Percentiles rank a stretch among this genome's conserved stretches.
Conservation (phyloP, 1,284 basidiomycete species). For the Leccinum holopus region DNA sequence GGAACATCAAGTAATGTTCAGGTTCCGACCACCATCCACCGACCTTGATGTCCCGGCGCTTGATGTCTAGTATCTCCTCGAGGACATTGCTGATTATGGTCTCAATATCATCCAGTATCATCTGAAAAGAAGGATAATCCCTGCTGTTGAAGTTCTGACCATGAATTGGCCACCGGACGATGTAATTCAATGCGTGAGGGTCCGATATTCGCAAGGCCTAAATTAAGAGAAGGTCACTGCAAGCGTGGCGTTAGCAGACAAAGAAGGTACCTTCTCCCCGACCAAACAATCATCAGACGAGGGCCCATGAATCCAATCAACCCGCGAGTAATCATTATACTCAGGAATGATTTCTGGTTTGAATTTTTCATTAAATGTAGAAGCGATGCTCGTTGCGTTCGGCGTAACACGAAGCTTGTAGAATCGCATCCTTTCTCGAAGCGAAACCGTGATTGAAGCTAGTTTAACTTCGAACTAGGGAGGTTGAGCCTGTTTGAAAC, state of each 20-base stretch:
- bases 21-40: slow-evolving; percentile 1
- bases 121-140: slow-evolving; percentile 71
- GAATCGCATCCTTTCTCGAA: slow-evolving; percentile 84
- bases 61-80: slow-evolving; percentile 61
- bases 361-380: slow-evolving; percentile 74
- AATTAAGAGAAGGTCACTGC: slow-evolving; percentile 10
- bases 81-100: slow-evolving; percentile 65
- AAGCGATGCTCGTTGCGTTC: slow-evolving; percentile 69
- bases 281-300: slow-evolving; percentile 49
- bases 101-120: slow-evolving; percentile 77
- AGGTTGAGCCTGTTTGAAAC: slow-evolving; percentile 8
- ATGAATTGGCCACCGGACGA: slow-evolving; percentile 75
- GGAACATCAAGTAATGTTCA: slow-evolving; percentile 1
- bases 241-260: slow-evolving; percentile 3
- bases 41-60: slow-evolving; percentile 61
- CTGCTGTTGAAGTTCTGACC: slow-evolving; percentile 76
- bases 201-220: slow-evolving; percentile 75
- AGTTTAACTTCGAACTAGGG: slow-evolving; percentile 71
- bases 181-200: slow-evolving; percentile 65
- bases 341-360: slow-evolving; percentile 81
- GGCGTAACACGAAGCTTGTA: slow-evolving; percentile 82
- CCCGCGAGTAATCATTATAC: slow-evolving; percentile 74
- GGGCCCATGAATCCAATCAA: slow-evolving; percentile 74
- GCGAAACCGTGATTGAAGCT: slow-evolving; percentile 66
- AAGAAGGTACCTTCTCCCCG: slow-evolving; percentile 62